A percentile compares a stretch with the other conserved stretches of the same genome.
phyloP scores from a whole-genome alignment of 495 filamentous ascomycete species.

The Annulohypoxylon stygium region DNA sequence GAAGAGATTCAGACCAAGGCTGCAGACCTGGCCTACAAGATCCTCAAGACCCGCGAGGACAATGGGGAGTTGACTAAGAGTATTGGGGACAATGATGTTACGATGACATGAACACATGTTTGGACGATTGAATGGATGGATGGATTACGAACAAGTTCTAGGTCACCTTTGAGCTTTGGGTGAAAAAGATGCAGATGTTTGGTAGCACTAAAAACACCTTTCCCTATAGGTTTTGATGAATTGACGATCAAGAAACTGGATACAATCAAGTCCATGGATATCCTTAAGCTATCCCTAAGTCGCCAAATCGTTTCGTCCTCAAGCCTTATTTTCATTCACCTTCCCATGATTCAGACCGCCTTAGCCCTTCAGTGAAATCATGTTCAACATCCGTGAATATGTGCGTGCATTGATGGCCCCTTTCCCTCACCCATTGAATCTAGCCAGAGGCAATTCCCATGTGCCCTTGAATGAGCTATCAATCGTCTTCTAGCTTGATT shows the following conservation, averaged over 20 bases:
- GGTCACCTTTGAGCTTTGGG: neutral
- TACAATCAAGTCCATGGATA: neutral
- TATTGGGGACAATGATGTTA: neutral
- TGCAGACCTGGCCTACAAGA: conserved; percentile 62
- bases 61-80: neutral
- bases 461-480: neutral
- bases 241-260: neutral
- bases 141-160: neutral
- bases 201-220: neutral
- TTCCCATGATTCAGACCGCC: too few relatives aligned
- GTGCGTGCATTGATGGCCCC: too few relatives aligned
- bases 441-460: neutral
- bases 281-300: neutral
- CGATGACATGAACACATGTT: conserved; percentile 1
- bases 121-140: neutral
- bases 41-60: conserved; percentile 17
- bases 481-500: neutral
- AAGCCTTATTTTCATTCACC: too few relatives aligned
- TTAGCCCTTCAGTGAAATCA: too few relatives aligned
- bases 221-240: neutral
- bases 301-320: too few relatives aligned
- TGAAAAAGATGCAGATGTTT: neutral
- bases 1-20: conserved; percentile 71
- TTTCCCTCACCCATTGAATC: neutral
- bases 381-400: too few relatives aligned